Percentiles rank a stretch among this genome's conserved stretches.
These are phyloP conservation scores for Cetraspora pellucida DNA, from an alignment of 192 early-diverging fungal genomes.

Conservation along the genomic window DNA sequence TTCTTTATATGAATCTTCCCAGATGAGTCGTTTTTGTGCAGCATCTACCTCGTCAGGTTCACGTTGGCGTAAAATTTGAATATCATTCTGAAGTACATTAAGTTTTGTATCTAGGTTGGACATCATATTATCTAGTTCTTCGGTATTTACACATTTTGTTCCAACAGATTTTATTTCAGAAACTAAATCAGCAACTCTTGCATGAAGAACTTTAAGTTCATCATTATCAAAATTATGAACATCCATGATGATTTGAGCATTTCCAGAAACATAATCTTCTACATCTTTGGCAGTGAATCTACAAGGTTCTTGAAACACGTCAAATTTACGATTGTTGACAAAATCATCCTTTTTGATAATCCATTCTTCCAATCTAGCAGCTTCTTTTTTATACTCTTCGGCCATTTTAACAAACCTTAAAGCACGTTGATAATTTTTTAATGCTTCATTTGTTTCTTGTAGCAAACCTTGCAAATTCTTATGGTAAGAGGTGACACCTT, in stretches of 20 bases:
- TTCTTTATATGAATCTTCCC: constrained; percentile 21
- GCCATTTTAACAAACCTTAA: constrained; percentile 7
- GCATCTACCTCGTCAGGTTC: constrained; percentile 26
- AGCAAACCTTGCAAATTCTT: neutral
- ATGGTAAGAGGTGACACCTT: constrained; percentile 6
- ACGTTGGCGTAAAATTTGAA: neutral
- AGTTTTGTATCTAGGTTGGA: neutral
- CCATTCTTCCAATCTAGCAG: constrained; percentile 26
- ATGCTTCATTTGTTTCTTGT: constrained; percentile 22
- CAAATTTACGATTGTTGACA: constrained; percentile 30
- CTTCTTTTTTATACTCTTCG: constrained; percentile 31
- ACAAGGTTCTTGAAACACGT: constrained; percentile 28
- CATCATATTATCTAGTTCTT: constrained; percentile 30
- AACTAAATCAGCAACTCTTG: constrained; percentile 31
- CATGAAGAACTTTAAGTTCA: constrained; percentile 29
- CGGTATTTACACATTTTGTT: constrained; percentile 34
- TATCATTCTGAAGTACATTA: neutral
- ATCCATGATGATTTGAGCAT: constrained; percentile 26
- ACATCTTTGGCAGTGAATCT: constrained; percentile 29
- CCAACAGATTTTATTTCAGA: constrained; percentile 9
- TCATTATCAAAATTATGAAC: constrained; percentile 36
- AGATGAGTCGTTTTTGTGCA: constrained; percentile 15
- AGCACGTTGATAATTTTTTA: constrained; percentile 28
- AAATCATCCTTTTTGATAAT: constrained; percentile 28
- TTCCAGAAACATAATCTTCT: constrained; percentile 18